phyloP scores from a whole-genome alignment of 345 rosid species.

The Conringia planisiliqua region DNA sequence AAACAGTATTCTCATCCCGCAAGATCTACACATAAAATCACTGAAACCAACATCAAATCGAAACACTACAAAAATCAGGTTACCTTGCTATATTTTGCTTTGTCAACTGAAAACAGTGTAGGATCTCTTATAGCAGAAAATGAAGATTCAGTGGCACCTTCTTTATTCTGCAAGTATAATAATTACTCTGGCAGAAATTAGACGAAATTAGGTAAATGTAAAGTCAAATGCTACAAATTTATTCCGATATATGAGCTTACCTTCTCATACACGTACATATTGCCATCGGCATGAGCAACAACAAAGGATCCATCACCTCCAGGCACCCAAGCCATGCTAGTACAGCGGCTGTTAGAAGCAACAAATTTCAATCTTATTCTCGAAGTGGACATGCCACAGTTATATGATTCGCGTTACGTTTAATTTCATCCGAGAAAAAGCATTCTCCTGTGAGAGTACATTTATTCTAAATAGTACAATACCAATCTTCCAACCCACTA shows the following conservation, averaged over 20 bases:
- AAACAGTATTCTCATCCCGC: background rate
- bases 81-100: slow-evolving; percentile 93
- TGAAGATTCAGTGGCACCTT: slow-evolving; percentile 87
- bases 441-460: background rate
- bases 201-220: background rate
- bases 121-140: slow-evolving; percentile 84
- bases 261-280: slow-evolving; percentile 90
- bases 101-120: slow-evolving; percentile 81
- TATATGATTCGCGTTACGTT: background rate
- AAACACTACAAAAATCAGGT: background rate
- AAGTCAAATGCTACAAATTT: slow-evolving; percentile 6
- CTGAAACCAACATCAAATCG: background rate
- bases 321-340: slow-evolving; percentile 89
- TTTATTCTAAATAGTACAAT: background rate
- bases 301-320: slow-evolving; percentile 89
- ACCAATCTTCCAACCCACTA: background rate
- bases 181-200: slow-evolving; percentile 2
- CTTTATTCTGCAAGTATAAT: slow-evolving; percentile 59
- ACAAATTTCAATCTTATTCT: slow-evolving; percentile 20
- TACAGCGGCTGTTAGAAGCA: slow-evolving; percentile 71
- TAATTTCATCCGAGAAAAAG: too few relatives aligned
- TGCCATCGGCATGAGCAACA: slow-evolving; percentile 97
- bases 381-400: background rate
- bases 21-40: background rate
- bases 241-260: slow-evolving; percentile 44